Percentiles rank a stretch among this genome's conserved stretches.
Evolutionary conservation across 129 eudicot genomes (phyloP).

Genomic region (Oenanthe sinensis): DNA sequence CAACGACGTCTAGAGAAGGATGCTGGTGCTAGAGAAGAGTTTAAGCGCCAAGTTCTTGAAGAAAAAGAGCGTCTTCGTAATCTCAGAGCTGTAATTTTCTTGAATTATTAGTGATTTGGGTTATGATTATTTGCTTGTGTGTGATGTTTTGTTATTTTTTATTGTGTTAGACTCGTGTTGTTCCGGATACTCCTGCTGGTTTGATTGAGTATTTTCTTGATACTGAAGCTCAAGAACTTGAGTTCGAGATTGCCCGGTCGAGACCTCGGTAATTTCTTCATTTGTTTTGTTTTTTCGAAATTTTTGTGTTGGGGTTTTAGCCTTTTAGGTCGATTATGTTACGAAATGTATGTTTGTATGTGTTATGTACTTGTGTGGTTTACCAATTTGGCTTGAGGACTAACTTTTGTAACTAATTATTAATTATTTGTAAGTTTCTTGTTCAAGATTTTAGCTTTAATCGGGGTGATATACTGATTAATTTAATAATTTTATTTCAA

Average conservation of each 20-base stretch:
- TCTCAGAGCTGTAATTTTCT: slow-evolving; percentile 49
- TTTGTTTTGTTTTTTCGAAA: background rate
- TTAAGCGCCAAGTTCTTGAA: slow-evolving; percentile 59
- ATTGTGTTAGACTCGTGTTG: slow-evolving; percentile 48
- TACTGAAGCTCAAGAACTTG: slow-evolving; percentile 94
- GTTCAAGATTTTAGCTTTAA: background rate
- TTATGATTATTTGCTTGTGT: background rate
- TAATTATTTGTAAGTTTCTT: background rate
- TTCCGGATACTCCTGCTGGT: slow-evolving; percentile 51
- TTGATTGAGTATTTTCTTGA: slow-evolving; percentile 89
- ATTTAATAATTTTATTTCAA: no score
- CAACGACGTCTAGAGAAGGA: slow-evolving; percentile 64
- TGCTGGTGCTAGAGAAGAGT: slow-evolving; percentile 65
- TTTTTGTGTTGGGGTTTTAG: background rate
- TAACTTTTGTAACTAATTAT: background rate
- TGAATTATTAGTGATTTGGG: no score
- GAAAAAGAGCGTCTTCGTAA: slow-evolving; percentile 71
- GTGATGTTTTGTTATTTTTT: background rate
- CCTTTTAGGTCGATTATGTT: background rate
- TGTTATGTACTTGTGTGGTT: background rate
- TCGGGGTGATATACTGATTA: background rate
- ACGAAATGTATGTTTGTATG: background rate
- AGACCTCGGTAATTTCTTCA: slow-evolving; percentile 61
- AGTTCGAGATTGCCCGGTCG: slow-evolving; percentile 78
- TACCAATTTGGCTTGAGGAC: background rate